A percentile compares a stretch with the other conserved stretches of the same genome.
phyloP scores from a whole-genome alignment of 2,329 filamentous ascomycete species.

The Pseudogymnoascus sp. region DNA sequence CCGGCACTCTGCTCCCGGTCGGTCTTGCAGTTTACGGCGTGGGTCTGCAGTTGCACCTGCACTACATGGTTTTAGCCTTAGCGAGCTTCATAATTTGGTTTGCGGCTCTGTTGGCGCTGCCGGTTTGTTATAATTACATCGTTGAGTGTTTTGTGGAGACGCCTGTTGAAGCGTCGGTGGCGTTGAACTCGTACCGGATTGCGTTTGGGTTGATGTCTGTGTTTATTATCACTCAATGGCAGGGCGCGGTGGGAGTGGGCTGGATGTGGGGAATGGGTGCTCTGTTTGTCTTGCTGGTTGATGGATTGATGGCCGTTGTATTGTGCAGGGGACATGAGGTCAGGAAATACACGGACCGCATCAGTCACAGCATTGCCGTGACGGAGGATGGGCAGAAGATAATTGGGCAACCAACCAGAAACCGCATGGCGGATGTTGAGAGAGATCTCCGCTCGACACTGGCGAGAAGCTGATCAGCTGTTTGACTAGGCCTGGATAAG shows the following conservation, averaged over 20 bases:
- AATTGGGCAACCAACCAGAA: conserved; percentile 55
- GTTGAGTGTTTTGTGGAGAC: not conserved
- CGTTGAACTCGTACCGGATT: not conserved
- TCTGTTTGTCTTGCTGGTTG: not conserved
- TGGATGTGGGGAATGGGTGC: conserved; percentile 1
- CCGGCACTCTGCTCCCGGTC: conserved; percentile 23
- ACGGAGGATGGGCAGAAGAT: not conserved
- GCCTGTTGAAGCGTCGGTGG: not conserved
- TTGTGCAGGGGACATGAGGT: not conserved
- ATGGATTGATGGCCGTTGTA: not conserved
- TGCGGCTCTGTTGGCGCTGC: not conserved
- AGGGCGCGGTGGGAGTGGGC: not conserved
- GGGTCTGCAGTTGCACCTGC: conserved; percentile 24
- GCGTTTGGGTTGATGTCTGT: not conserved
- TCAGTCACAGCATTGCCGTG: not conserved
- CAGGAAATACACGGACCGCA: not conserved
- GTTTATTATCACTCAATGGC: not conserved
- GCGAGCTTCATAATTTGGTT: not conserved
- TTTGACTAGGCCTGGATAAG: not conserved
- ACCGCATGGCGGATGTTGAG: conserved; percentile 68
- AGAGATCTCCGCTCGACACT: too few relatives aligned
- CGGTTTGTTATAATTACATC: not conserved
- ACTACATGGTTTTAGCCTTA: conserved; percentile 15
- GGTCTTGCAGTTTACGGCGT: conserved; percentile 31
- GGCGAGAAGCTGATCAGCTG: not conserved